These are phyloP conservation scores for Laetiporus sulphureus DNA, from an alignment of 1,284 basidiomycete genomes.

Conservation along the genomic window DNA sequence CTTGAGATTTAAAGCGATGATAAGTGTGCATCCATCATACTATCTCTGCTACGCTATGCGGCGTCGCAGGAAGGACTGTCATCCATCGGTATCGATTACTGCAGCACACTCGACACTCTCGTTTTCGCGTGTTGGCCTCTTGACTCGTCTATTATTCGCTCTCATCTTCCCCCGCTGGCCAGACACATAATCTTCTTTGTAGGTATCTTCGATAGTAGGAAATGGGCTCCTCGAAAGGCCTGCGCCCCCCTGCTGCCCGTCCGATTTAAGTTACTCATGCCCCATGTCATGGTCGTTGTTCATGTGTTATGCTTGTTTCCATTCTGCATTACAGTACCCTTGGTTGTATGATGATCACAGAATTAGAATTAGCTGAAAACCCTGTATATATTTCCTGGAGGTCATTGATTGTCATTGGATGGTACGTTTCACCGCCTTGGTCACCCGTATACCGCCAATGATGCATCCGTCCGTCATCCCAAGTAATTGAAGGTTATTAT, in stretches of 20 bases:
- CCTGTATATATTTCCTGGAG: slow-evolving; percentile 7
- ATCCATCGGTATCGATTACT: slow-evolving; percentile 13
- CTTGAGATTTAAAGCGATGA: slow-evolving; percentile 63
- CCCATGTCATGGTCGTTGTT: slow-evolving; percentile 14
- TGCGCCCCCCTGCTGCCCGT: slow-evolving; percentile 8
- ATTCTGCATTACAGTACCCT: slow-evolving; percentile 7
- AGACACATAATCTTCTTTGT: slow-evolving; percentile 10
- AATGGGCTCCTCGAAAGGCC: slow-evolving; percentile 12
- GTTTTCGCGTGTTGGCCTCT: slow-evolving; percentile 6
- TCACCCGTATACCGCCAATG: no score
- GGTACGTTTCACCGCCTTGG: no score
- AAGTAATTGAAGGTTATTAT: no score
- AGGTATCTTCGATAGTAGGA: slow-evolving; percentile 10
- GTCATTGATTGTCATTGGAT: no score
- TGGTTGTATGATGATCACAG: slow-evolving; percentile 13
- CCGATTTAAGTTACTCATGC: slow-evolving; percentile 11
- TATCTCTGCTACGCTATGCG: slow-evolving; percentile 5
- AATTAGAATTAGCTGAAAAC: slow-evolving; percentile 7
- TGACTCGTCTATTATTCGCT: slow-evolving; percentile 5
- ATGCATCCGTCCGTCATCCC: no score
- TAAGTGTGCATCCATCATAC: slow-evolving; percentile 2
- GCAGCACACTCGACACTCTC: slow-evolving; percentile 20
- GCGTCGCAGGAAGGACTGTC: slow-evolving; percentile 11
- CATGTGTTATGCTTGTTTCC: slow-evolving; percentile 9
- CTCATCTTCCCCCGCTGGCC: slow-evolving; percentile 4